phyloP scores from a whole-genome alignment of 108 stramenopile genomes.

The Fistulifera solaris region DNA sequence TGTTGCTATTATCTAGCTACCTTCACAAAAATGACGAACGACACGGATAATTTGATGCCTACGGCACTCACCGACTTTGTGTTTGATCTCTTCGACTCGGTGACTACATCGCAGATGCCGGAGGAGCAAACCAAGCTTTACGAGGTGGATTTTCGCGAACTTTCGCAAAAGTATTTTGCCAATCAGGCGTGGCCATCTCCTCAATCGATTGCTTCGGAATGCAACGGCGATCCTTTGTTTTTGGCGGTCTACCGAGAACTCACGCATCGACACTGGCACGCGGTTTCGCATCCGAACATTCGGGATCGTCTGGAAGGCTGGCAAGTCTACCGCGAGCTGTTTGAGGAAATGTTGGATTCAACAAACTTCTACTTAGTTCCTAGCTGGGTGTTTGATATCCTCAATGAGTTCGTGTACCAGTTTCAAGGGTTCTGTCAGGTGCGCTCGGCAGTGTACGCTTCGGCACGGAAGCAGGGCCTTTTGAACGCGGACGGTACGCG shows the following conservation, averaged over 20 bases:
- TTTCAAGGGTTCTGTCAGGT: conserved; percentile 98
- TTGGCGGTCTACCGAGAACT: conserved; percentile 80
- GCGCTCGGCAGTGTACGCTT: conserved; percentile 59
- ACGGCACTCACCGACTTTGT: conserved; percentile 81
- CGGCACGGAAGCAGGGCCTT: conserved; percentile 46
- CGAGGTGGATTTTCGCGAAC: conserved; percentile 47
- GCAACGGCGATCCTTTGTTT: conserved; percentile 79
- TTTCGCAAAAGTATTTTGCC: conserved; percentile 75
- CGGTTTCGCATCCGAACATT: conserved; percentile 61
- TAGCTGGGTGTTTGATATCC: conserved; percentile 96
- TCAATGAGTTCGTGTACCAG: conserved; percentile 98
- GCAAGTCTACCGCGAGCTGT: conserved; percentile 77
- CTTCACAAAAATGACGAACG: no score
- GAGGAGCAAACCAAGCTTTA: conserved; percentile 65
- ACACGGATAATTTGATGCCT: conserved; percentile 24
- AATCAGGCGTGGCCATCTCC: conserved; percentile 77
- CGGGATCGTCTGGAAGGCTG: conserved; percentile 85
- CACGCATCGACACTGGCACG: conserved; percentile 77
- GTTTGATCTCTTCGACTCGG: conserved; percentile 87
- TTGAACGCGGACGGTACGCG: conserved; percentile 6
- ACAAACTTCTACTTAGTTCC: conserved; percentile 72
- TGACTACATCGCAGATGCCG: conserved; percentile 60
- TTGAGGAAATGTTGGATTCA: conserved; percentile 72
- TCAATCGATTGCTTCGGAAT: conserved; percentile 68
- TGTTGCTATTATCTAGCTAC: no score